Evolutionary conservation across 768 basidiomycete genomes (phyloP).

Genomic region (Galerina sulciceps): DNA sequence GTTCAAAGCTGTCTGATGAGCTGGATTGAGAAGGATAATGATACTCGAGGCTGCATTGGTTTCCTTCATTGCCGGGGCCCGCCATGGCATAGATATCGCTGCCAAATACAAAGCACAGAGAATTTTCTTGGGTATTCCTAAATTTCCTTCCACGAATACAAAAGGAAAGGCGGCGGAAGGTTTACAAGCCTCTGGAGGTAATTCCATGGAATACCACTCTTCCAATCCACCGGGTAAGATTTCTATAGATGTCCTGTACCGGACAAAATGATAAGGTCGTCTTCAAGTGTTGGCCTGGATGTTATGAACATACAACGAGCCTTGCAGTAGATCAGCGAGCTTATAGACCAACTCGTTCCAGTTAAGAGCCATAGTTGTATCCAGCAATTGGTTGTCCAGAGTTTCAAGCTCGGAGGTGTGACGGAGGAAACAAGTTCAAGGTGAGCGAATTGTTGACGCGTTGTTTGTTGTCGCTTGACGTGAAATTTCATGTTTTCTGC

Average conservation of each 20-base stretch:
- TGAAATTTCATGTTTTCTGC: neutral
- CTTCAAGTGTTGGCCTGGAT: neutral
- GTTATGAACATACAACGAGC: conserved; percentile 27
- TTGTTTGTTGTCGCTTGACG: conserved; percentile 13
- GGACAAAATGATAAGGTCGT: conserved; percentile 14
- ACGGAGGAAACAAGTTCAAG: neutral
- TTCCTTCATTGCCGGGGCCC: conserved; percentile 17
- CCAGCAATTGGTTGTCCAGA: neutral
- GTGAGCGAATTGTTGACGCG: conserved; percentile 2
- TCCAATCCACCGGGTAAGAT: conserved; percentile 61
- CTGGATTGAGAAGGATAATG: conserved; percentile 69
- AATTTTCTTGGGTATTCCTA: conserved; percentile 67
- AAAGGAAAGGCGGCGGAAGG: conserved; percentile 48
- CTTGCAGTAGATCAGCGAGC: conserved; percentile 30
- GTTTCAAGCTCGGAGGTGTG: neutral
- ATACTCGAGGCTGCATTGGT: conserved; percentile 43
- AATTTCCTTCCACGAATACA: conserved; percentile 57
- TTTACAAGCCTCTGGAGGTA: conserved; percentile 21
- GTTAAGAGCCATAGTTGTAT: neutral
- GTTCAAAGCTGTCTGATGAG: conserved; percentile 72
- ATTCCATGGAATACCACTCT: conserved; percentile 41
- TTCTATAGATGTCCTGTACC: conserved; percentile 53
- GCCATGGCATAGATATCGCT: conserved; percentile 35
- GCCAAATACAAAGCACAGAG: conserved; percentile 56
- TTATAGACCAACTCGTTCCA: conserved; percentile 15